Evolutionary conservation across 768 basidiomycete species (phyloP), one percentile per base, ranked within the genome.

Genomic region (Strobilomyces dryophilus): DNA sequence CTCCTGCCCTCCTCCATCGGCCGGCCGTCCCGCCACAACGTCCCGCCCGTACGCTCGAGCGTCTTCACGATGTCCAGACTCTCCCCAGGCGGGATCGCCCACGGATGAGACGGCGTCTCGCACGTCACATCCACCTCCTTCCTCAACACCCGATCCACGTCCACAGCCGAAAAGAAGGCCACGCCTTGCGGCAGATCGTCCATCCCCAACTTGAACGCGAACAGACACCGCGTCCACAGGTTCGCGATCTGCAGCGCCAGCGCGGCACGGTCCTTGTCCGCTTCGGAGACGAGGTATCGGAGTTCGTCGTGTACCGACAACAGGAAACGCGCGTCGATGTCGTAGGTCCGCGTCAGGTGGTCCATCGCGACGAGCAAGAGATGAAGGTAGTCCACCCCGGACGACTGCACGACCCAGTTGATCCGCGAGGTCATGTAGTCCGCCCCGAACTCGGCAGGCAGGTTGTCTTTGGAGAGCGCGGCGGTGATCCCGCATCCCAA

Each of bases 371-470:
- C 92, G 63, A 99, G 92, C 54, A 98, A 81, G 36, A 99, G 83
- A 64, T 99, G 97, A 9, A 98, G 85, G 66, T 99, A 98, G 69
- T 98, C 97, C 40, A 98, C 95, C 4, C 95, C 97, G 0, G 94
- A 97, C 4, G 95, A 98, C 64, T 98, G 97, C 7, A 98, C 97
- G 45, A 95, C 97, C 97, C 97, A 98, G 65, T 99, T 99, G 74
- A 98, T 95, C 40, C 97, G 83, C 7, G 93, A 97, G 0, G 97
- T 88, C 79, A 98, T 87, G 68, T 91, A 98, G 58, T 95, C 91
- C 0, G 85, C 70, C 12, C 89, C 91, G 55, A 92, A 91, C 52
- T 79, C 81, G 32, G 82, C 81, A 0, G 89, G 88, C 2, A 99
- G 80, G 64, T 92, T 86, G 56, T 89, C 85, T 71, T 91, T 95